phyloP scores from a whole-genome alignment of 1,139 yeast genomes.

The Spathaspora jeffriesii region DNA sequence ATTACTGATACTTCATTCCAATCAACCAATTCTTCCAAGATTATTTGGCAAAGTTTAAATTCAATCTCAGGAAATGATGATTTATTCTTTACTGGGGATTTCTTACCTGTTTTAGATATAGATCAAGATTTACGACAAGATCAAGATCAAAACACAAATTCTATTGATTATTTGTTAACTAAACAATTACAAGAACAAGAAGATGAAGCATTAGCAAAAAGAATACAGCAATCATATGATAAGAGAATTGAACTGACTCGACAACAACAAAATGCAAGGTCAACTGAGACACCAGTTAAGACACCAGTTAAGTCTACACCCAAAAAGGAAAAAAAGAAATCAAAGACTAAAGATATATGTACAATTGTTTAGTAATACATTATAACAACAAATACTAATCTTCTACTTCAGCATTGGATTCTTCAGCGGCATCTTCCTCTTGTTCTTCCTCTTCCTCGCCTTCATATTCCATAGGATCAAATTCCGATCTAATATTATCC shows the following conservation, averaged over 20 bases:
- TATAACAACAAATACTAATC: conserved; percentile 4
- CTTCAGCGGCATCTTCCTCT: conserved; percentile 14
- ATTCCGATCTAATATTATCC: conserved; percentile 68
- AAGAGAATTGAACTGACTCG: conserved; percentile 4
- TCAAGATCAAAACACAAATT: conserved; percentile 17
- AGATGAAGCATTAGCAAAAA: conserved; percentile 54
- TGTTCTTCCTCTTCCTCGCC: conserved; percentile 42
- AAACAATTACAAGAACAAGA: conserved; percentile 62
- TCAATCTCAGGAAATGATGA: conserved; percentile 70
- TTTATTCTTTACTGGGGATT: conserved; percentile 63
- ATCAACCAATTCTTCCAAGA: conserved; percentile 33
- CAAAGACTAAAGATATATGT: conserved; percentile 18
- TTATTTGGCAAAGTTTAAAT: conserved; percentile 78
- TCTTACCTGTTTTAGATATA: conserved; percentile 38
- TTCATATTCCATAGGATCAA: conserved; percentile 74
- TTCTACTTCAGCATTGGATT: conserved; percentile 6
- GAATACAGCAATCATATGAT: conserved; percentile 35
- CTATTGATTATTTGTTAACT: conserved; percentile 46
- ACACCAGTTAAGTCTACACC: conserved; percentile 1
- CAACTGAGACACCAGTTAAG: conserved; percentile 1
- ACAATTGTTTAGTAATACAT: conserved; percentile 15
- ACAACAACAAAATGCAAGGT: conserved; percentile 1
- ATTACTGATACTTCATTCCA: conserved; percentile 73
- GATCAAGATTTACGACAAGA: conserved; percentile 12
- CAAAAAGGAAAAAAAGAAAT: conserved; percentile 12